Percentiles rank a stretch among this genome's conserved stretches.
phyloP scores from a whole-genome alignment of 441 rosid species.

The Gossypium aridum region DNA sequence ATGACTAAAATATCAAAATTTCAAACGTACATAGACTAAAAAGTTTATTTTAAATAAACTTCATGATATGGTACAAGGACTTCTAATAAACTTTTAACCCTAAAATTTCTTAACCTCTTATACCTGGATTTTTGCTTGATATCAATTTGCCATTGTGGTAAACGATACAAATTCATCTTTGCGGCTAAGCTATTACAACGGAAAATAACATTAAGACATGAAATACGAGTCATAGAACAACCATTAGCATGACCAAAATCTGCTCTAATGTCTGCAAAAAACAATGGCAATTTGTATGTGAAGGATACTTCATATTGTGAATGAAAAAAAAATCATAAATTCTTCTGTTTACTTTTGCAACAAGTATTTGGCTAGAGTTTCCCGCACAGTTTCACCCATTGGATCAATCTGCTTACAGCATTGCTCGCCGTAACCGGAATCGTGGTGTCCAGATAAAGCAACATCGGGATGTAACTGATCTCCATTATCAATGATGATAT shows the following conservation, averaged over 20 bases:
- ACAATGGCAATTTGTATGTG: neutral
- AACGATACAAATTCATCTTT: neutral
- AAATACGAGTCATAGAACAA: neutral
- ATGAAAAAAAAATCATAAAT: neutral
- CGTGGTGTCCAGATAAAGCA: constrained; percentile 62
- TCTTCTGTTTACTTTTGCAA: constrained; percentile 17
- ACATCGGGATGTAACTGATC: constrained; percentile 68
- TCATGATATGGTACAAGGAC: too few relatives aligned
- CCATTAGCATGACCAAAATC: neutral
- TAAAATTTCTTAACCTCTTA: neutral
- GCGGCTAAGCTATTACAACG: neutral
- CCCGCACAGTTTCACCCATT: constrained; percentile 46
- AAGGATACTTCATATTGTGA: neutral
- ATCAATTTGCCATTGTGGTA: neutral
- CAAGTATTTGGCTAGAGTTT: constrained; percentile 47
- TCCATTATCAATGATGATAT: constrained; percentile 69
- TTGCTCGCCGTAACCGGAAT: constrained; percentile 57
- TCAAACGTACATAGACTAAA: too few relatives aligned
- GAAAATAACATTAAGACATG: neutral
- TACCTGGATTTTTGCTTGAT: neutral
- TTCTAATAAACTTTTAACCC: too few relatives aligned
- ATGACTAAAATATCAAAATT: too few relatives aligned
- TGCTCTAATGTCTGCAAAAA: neutral
- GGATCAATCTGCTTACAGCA: constrained; percentile 59
- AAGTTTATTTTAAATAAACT: too few relatives aligned